These are phyloP conservation scores for Rosa multiflora DNA, from an alignment of 306 rosid genomes.

Conservation along the genomic window DNA sequence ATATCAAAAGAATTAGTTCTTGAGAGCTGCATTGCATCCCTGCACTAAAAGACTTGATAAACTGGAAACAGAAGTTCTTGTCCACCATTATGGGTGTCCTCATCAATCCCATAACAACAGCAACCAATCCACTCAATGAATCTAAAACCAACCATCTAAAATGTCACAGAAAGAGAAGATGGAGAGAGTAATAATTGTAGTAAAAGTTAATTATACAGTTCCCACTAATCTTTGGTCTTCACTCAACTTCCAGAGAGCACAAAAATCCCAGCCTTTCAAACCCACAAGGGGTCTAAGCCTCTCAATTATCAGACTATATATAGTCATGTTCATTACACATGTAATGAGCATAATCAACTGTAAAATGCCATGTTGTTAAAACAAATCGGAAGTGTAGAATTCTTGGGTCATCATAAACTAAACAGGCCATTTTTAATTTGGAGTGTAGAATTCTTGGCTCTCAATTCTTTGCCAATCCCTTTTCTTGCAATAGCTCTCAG, in stretches of 20 bases:
- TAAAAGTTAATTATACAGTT: no score
- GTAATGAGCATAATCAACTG: slow-evolving; percentile 27
- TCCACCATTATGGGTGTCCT: slow-evolving; percentile 45
- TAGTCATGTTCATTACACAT: slow-evolving; percentile 50
- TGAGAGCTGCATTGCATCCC: slow-evolving; percentile 69
- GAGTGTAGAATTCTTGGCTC: no score
- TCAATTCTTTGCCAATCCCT: slow-evolving; percentile 82
- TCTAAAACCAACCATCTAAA: slow-evolving; percentile 37
- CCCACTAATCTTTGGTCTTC: no score
- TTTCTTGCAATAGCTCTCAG: slow-evolving; percentile 94
- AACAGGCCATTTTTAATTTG: no score
- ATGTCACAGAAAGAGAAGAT: slow-evolving; percentile 10
- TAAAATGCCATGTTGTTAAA: background rate
- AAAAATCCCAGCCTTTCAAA: slow-evolving; percentile 74
- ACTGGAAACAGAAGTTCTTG: slow-evolving; percentile 58
- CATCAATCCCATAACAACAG: slow-evolving; percentile 82
- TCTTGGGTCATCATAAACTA: background rate
- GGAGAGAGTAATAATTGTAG: background rate
- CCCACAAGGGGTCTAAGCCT: slow-evolving; percentile 80
- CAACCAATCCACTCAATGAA: slow-evolving; percentile 79
- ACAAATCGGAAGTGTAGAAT: background rate
- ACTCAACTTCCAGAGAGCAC: slow-evolving; percentile 53
- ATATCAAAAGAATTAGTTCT: slow-evolving; percentile 60
- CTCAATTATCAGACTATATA: slow-evolving; percentile 52
- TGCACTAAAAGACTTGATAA: slow-evolving; percentile 59